A percentile compares a stretch with the other conserved stretches of the same genome.
phyloP scores from a whole-genome alignment of 495 filamentous ascomycete species.

The Aspergillus ellipticus region DNA sequence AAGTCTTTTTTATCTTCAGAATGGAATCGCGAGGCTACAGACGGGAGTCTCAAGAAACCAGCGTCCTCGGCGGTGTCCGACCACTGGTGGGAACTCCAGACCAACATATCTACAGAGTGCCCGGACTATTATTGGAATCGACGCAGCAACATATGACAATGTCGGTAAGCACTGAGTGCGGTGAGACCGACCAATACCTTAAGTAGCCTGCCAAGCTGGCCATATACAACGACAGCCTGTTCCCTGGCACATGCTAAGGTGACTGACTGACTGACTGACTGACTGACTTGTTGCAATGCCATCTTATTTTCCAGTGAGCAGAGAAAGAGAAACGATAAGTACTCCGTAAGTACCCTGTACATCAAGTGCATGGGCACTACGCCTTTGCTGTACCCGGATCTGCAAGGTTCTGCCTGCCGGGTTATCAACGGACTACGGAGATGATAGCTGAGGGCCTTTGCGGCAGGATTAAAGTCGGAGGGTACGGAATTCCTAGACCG shows the following conservation, averaged over 20 bases:
- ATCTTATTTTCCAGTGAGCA: no score
- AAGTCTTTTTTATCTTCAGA: no score
- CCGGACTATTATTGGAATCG: not conserved
- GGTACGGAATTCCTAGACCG: not conserved
- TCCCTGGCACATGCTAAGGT: not conserved
- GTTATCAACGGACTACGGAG: not conserved
- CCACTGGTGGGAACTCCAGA: not conserved
- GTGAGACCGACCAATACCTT: not conserved
- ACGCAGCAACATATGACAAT: not conserved
- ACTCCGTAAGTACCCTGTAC: not conserved
- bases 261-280: no score
- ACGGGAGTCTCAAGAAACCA: no score
- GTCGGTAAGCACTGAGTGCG: not conserved
- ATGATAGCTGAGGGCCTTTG: not conserved
- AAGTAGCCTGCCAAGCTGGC: not conserved
- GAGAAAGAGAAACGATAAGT: no score
- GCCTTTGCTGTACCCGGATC: not conserved
- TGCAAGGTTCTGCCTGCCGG: not conserved
- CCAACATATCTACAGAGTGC: no score
- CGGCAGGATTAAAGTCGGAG: not conserved
- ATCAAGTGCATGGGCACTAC: not conserved
- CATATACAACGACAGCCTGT: not conserved
- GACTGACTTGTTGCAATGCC: no score
- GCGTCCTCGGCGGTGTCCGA: not conserved
- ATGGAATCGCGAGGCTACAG: no score